These are phyloP conservation scores for Acacia crassicarpa DNA, from an alignment of 306 rosid genomes.

Conservation along the genomic window DNA sequence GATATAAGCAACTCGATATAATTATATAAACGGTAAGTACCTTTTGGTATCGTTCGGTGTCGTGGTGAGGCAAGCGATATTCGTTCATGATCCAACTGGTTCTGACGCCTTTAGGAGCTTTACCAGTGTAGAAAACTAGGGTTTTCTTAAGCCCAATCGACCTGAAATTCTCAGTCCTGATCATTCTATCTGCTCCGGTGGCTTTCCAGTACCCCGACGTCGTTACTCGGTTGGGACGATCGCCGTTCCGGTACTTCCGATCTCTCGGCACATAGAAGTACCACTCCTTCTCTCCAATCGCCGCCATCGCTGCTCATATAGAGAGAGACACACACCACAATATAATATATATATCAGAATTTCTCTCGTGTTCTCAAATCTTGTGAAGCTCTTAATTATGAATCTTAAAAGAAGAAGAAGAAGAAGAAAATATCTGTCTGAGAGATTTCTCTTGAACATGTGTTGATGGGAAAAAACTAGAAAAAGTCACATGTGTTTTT, in stretches of 20 bases:
- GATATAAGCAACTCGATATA: too few relatives aligned
- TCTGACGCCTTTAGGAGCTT: conserved; percentile 94
- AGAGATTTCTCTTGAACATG: neutral
- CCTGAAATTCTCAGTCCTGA: conserved; percentile 66
- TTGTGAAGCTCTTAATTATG: neutral
- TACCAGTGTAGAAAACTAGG: conserved; percentile 99
- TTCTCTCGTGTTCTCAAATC: neutral
- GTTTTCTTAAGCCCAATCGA: conserved; percentile 97
- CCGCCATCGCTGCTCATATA: conserved; percentile 73
- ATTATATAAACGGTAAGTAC: conserved; percentile 25
- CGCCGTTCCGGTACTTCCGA: conserved; percentile 87
- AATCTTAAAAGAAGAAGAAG: neutral
- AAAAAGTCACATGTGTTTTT: neutral
- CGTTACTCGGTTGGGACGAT: conserved; percentile 87
- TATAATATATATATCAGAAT: neutral
- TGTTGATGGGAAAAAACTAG: neutral
- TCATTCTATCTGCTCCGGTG: conserved; percentile 96
- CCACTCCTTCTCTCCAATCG: conserved; percentile 99
- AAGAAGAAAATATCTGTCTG: too few relatives aligned
- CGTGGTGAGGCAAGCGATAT: conserved; percentile 95
- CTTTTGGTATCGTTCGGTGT: conserved; percentile 94
- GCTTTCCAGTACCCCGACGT: conserved; percentile 99
- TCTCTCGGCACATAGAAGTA: conserved; percentile 95
- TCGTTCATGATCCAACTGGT: conserved; percentile 99
- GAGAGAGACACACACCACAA: neutral